Base-by-base conservation (phyloP, 129 eudicot genomes). In the Tagetes patula region DNA sequence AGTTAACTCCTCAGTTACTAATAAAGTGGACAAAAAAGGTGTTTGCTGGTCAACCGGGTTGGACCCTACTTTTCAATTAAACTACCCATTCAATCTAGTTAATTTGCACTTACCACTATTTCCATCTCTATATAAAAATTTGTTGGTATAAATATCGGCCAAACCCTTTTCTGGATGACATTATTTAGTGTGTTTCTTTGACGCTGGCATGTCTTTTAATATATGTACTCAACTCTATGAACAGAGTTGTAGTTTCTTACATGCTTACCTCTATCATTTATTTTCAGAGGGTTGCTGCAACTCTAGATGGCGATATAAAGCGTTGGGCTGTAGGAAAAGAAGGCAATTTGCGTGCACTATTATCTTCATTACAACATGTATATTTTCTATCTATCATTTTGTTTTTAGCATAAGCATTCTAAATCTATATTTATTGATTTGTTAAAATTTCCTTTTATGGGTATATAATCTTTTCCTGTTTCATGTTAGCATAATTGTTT, bases 291-390 rank as follows among this genome's bases (percentile, higher is more conserved):
- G 79, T 87, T 79, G 87, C 95, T 34, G 95, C 76, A 71, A 82
- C 87, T 34, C 61, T 89, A 82, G 92, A 89, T 2, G 71, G 76
- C 67, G 84, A 84, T 68, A 87, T 93, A 84, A 93, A 87, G 85
- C 89, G 90, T 32, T 93, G 96, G 98, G 92, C 96, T 56, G 85
- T 88, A 13, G 98, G 98, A 38, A 93, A 93, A 81, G 96, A 87
- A 82, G 96, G 95, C 80, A 93, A 93, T 78, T 79, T 93, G 81
- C 95, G 96, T 34, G 95, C 98, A 49, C 79, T 93, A n/a, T 71
- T 93, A 55, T 93, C 96, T 68, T 87, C 96, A n/a, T 69, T 93
- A 74, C 89, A 89, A 84, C 58, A 84, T 72, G 87, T 78, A 67
- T 20, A 80, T 79, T 76, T 49, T 37, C 67, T 53, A 30, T 63